Percentiles rank a stretch among this genome's conserved stretches.
Evolutionary conservation across 768 basidiomycete genomes (phyloP).

Genomic region (Bullera alba): DNA sequence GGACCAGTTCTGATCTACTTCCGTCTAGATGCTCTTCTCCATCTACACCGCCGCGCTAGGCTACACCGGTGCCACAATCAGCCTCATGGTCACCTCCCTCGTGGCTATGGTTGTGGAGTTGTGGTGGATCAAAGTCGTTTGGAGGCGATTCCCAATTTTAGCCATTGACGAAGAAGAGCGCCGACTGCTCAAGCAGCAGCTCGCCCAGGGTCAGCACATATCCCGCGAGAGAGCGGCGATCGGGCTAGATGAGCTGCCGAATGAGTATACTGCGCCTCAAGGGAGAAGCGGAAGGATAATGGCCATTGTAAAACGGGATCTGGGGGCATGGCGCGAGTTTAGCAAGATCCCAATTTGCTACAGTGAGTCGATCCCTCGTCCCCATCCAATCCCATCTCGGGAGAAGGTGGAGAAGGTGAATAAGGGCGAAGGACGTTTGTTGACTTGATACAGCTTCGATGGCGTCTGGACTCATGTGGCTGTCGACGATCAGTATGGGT

Average conservation of each 20-base stretch:
- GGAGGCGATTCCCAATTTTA: not conserved
- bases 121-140: not conserved
- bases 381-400: no score
- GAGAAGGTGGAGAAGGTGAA: no score
- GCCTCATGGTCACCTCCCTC: not conserved
- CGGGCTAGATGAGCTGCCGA: no score
- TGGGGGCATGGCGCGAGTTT: not conserved
- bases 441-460: not conserved
- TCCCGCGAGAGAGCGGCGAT: no score
- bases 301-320: not conserved
- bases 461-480: not conserved
- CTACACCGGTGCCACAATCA: not conserved
- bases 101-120: not conserved
- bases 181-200: no score
- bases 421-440: no score
- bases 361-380: not conserved
- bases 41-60: not conserved
- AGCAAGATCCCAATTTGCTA: not conserved
- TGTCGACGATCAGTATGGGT: not conserved
- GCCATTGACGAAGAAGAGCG: not conserved
- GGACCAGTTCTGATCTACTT: no score
- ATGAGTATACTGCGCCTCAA: not conserved
- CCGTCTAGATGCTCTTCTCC: not conserved
- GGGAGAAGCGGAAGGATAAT: not conserved
- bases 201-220: no score